Evolutionary conservation across 2,329 filamentous ascomycete species (phyloP).

Genomic region (Scedosporium minutisporum): DNA sequence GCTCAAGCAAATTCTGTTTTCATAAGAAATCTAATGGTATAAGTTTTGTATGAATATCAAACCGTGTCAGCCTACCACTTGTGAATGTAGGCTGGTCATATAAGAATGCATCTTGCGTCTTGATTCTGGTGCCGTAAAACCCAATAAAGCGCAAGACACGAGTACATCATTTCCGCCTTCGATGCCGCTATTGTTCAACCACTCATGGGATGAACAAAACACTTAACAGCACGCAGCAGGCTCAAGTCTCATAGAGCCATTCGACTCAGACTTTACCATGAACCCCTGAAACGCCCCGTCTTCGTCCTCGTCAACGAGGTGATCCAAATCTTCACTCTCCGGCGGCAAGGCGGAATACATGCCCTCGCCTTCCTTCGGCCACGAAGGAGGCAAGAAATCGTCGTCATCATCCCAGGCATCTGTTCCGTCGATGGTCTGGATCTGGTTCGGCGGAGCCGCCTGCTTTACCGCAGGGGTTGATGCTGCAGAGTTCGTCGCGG

Average conservation of each 20-base stretch:
- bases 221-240: not conserved
- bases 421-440: conserved; percentile 12
- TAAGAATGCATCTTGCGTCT: no score
- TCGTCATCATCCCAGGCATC: conserved; percentile 20
- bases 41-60: no score
- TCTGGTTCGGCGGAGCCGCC: conserved; percentile 11
- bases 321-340: conserved; percentile 26
- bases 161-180: not conserved
- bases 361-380: conserved; percentile 29
- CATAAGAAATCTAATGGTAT: no score
- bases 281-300: conserved; percentile 35
- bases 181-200: not conserved
- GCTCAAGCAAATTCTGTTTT: no score
- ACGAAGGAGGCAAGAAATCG: conserved; percentile 26
- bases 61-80: no score
- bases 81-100: no score
- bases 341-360: conserved; percentile 27
- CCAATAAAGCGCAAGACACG: not conserved
- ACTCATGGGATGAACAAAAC: not conserved
- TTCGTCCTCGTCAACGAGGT: conserved; percentile 29
- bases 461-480: not conserved
- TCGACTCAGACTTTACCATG: conserved; percentile 21
- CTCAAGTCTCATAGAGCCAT: not conserved
- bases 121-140: not conserved
- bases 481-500: conserved; percentile 5